These are phyloP conservation scores for Mycena olivaceomarginata DNA, from an alignment of 768 basidiomycete genomes.

Conservation along the genomic window DNA sequence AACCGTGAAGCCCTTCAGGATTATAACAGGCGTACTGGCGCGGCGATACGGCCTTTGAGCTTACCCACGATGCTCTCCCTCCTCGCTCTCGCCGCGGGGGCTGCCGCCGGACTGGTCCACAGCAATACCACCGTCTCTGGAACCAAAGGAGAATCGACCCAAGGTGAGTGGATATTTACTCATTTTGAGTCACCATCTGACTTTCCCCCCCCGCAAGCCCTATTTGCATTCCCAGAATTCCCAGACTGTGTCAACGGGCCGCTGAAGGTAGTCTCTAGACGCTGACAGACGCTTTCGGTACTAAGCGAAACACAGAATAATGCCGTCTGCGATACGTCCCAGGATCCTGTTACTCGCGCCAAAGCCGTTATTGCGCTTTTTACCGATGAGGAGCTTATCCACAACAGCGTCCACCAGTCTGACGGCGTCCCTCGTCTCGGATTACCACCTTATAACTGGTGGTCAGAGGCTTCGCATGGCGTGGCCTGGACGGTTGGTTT, in stretches of 20 bases:
- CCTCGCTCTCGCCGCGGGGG: conserved; percentile 23
- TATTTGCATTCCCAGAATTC: conserved; percentile 55
- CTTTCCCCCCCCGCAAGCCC: too few species aligned
- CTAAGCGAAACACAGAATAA: conserved; percentile 47
- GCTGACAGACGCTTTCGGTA: too few species aligned
- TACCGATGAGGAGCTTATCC: conserved; percentile 70
- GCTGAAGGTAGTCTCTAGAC: too few species aligned
- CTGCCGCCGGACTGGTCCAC: conserved; percentile 17
- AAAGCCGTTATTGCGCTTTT: conserved; percentile 67
- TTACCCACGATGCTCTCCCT: conserved; percentile 30
- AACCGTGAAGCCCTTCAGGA: too few species aligned
- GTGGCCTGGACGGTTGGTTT: conserved; percentile 59
- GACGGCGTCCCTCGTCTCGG: conserved; percentile 77
- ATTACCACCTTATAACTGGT: conserved; percentile 75
- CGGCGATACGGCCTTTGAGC: neutral
- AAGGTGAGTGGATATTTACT: too few species aligned
- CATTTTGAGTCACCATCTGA: too few species aligned
- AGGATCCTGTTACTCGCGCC: conserved; percentile 65
- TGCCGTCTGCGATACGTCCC: conserved; percentile 68
- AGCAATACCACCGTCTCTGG: conserved; percentile 33
- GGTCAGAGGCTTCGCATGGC: conserved; percentile 77
- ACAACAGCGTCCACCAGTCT: conserved; percentile 69
- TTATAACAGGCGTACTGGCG: too few species aligned
- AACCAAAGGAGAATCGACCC: neutral
- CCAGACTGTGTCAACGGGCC: conserved; percentile 70